These are phyloP conservation scores for Silene coronaria DNA, from an alignment of 179 eudicot genomes.

Conservation along the genomic window DNA sequence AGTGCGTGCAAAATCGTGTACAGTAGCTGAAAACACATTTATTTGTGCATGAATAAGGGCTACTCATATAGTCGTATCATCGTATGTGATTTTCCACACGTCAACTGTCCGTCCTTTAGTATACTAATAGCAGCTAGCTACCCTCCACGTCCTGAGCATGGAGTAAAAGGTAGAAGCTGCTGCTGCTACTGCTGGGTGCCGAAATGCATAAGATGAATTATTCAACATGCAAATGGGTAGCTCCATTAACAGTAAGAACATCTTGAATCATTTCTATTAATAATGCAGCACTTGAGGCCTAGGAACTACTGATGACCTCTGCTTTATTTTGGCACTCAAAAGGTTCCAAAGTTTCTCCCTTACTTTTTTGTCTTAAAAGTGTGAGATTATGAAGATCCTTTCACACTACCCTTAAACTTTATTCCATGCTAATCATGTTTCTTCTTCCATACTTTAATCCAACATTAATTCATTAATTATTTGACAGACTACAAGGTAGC, in stretches of 20 bases:
- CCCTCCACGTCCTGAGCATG: too few relatives aligned
- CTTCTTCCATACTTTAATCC: not conserved
- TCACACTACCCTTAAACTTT: constrained; percentile 10
- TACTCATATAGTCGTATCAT: too few relatives aligned
- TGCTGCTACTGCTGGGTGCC: too few relatives aligned
- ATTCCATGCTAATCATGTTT: constrained; percentile 14
- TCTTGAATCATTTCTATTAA: constrained; percentile 12
- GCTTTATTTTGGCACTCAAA: constrained; percentile 18
- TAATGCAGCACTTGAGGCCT: constrained; percentile 5
- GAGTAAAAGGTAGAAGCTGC: too few relatives aligned
- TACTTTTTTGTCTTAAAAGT: too few relatives aligned
- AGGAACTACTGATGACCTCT: constrained; percentile 19
- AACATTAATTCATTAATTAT: not conserved
- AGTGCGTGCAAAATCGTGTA: too few relatives aligned
- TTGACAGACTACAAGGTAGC: not conserved
- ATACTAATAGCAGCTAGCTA: too few relatives aligned
- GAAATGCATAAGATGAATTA: not conserved
- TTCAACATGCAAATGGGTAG: not conserved
- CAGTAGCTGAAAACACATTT: too few relatives aligned
- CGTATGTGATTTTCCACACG: too few relatives aligned
- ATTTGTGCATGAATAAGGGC: too few relatives aligned
- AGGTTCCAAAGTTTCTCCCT: constrained; percentile 17
- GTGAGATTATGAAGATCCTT: constrained; percentile 12
- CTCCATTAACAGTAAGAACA: constrained; percentile 16
- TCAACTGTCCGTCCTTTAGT: too few relatives aligned